A percentile compares a stretch with the other conserved stretches of the same genome.
Conservation (phyloP, 495 filamentous ascomycete genomes). For the Patellaria atrata region DNA sequence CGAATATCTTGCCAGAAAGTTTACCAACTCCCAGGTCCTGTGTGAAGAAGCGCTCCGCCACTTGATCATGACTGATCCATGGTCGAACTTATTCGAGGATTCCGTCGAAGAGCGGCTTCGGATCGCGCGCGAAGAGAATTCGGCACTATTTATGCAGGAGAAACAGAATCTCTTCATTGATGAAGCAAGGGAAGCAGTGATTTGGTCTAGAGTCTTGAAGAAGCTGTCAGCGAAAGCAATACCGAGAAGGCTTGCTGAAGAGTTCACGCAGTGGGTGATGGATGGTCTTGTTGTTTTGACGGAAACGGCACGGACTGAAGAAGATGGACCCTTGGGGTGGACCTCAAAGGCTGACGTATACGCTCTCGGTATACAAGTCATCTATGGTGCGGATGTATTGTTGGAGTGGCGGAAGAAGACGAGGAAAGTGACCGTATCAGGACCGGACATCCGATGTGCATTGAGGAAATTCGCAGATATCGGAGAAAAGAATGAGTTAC, state of each 20-base stretch:
- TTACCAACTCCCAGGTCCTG: constrained; percentile 26
- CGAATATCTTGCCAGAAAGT: constrained; percentile 30
- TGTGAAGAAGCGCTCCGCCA: constrained; percentile 21
- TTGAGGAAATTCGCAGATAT: constrained; percentile 16
- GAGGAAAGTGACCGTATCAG: constrained; percentile 5
- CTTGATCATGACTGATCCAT: constrained; percentile 9
- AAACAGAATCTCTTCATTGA: constrained; percentile 87
- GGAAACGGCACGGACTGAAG: constrained; percentile 22
- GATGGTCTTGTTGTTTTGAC: constrained; percentile 40
- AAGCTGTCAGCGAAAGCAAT: constrained; percentile 14
- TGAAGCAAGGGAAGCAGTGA: constrained; percentile 49
- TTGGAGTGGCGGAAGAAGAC: constrained; percentile 14
- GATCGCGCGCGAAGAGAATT: constrained; percentile 44
- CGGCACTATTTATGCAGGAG: constrained; percentile 68
- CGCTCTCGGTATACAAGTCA: constrained; percentile 45
- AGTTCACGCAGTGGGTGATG: constrained; percentile 39
- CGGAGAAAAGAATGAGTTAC: constrained; percentile 3
- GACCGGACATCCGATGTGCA: constrained; percentile 6
- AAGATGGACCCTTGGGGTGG: constrained; percentile 60
- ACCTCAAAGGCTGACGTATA: constrained; percentile 58
- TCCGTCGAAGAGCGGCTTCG: constrained; percentile 35
- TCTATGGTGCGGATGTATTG: constrained; percentile 33
- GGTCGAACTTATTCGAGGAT: not conserved
- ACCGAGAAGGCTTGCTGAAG: constrained; percentile 17
- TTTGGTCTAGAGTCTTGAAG: constrained; percentile 44